phyloP scores from a whole-genome alignment of 2,329 filamentous ascomycete species.

The Ceratocystiopsis brevicomis region DNA sequence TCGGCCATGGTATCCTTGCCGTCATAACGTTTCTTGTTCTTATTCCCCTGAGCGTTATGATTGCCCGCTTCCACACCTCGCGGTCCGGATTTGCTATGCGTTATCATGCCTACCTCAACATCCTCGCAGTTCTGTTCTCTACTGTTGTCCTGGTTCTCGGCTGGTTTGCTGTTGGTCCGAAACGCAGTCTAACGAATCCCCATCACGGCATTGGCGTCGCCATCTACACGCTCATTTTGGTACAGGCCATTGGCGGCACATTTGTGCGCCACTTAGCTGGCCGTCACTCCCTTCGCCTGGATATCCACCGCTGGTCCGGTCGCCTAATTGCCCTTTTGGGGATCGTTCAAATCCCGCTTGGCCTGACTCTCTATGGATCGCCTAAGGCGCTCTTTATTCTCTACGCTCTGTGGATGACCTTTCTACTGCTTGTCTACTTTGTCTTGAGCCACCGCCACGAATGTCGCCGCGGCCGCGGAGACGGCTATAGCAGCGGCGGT shows the following conservation, averaged over 20 bases:
- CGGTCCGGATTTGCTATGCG: conserved; percentile 42
- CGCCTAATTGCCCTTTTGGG: conserved; percentile 61
- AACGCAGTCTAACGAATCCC: conserved; percentile 56
- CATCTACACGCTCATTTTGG: conserved; percentile 52
- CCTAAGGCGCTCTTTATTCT: conserved; percentile 71
- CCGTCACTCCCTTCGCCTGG: conserved; percentile 29
- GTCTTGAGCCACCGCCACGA: conserved; percentile 53
- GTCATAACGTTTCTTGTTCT: conserved; percentile 57
- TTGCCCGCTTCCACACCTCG: conserved; percentile 49
- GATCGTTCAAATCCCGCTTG: conserved; percentile 71
- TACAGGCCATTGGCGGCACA: conserved; percentile 52
- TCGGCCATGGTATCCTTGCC: conserved; percentile 53
- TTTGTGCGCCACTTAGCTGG: conserved; percentile 35
- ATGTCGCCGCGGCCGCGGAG: conserved; percentile 26
- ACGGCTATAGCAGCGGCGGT: conserved; percentile 39
- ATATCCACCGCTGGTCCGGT: conserved; percentile 80
- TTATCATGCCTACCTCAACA: conserved; percentile 56
- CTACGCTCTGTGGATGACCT: conserved; percentile 59
- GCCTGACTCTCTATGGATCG: conserved; percentile 80
- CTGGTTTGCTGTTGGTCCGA: conserved; percentile 59
- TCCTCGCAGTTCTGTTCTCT: conserved; percentile 46
- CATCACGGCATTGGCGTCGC: conserved; percentile 72
- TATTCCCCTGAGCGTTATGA: conserved; percentile 55
- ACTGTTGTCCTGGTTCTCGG: conserved; percentile 58
- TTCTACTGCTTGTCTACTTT: conserved; percentile 60